These are phyloP conservation scores for Suhomyces guaymorum DNA, from an alignment of 1,139 yeast genomes.

Conservation along the genomic window DNA sequence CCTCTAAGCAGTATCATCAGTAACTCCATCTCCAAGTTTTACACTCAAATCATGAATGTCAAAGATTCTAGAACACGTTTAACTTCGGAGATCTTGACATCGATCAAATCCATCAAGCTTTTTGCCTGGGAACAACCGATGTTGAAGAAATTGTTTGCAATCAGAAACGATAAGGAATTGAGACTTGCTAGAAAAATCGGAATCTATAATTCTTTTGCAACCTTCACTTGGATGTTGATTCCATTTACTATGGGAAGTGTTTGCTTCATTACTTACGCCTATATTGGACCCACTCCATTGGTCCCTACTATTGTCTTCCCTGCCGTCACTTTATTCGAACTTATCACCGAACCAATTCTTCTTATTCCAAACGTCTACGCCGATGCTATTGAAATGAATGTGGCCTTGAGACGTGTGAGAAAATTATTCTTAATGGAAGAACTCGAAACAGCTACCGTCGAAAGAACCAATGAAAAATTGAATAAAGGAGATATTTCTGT, in stretches of 20 bases:
- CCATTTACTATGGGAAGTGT: constrained; percentile 40
- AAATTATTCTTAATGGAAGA: constrained; percentile 37
- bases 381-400: constrained; percentile 32
- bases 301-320: constrained; percentile 44
- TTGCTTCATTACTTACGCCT: constrained; percentile 31
- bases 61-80: constrained; percentile 41
- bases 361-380: constrained; percentile 35
- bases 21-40: constrained; percentile 28
- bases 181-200: constrained; percentile 32
- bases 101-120: constrained; percentile 42
- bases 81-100: constrained; percentile 40
- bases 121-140: constrained; percentile 46
- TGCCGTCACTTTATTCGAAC: constrained; percentile 38
- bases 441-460: constrained; percentile 23
- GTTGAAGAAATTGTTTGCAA: constrained; percentile 32
- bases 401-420: constrained; percentile 36
- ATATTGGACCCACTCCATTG: constrained; percentile 26
- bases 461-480: constrained; percentile 16
- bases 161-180: constrained; percentile 42
- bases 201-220: constrained; percentile 31
- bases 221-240: constrained; percentile 39
- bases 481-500: constrained; percentile 14
- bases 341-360: constrained; percentile 38
- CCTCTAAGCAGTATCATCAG: constrained; percentile 37
- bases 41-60: constrained; percentile 28